Conservation (phyloP, 2,329 filamentous ascomycete genomes). For the Podosphaera xanthii region DNA sequence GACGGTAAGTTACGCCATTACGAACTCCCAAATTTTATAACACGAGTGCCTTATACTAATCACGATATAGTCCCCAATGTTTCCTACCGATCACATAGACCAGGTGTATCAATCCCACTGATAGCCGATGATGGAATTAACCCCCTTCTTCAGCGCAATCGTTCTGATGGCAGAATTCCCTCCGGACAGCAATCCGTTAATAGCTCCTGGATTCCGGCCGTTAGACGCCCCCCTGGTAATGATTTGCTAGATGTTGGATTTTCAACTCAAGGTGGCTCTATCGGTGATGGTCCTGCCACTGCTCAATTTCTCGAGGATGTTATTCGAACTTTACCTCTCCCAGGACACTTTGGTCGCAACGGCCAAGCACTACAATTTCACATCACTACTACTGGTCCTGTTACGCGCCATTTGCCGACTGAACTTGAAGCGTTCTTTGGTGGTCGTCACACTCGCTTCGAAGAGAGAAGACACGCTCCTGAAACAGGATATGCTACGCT, state of each 20-base stretch:
- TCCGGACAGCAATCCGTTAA: constrained; percentile 26
- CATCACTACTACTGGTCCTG: constrained; percentile 26
- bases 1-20: constrained; percentile 21
- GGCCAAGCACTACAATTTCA: constrained; percentile 36
- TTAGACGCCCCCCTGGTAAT: constrained; percentile 16
- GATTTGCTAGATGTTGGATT: constrained; percentile 15
- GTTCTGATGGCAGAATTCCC: constrained; percentile 20
- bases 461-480: constrained; percentile 9
- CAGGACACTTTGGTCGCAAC: constrained; percentile 18
- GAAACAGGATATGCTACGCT: constrained; percentile 15
- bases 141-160: constrained; percentile 52
- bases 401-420: constrained; percentile 23
- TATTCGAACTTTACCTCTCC: constrained; percentile 14
- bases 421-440: constrained; percentile 26
- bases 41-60: constrained; percentile 10
- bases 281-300: constrained; percentile 13
- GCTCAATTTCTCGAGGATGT: constrained; percentile 13
- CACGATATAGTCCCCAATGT: constrained; percentile 14
- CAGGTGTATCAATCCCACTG: constrained; percentile 24
- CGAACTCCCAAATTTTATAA: neutral
- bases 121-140: constrained; percentile 64
- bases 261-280: constrained; percentile 9
- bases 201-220: constrained; percentile 27
- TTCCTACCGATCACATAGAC: constrained; percentile 28
- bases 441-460: constrained; percentile 10